Evolutionary conservation across 148 eudicot genomes (phyloP), one percentile per base, ranked within the genome.

Genomic region (Rhododendron henanense): DNA sequence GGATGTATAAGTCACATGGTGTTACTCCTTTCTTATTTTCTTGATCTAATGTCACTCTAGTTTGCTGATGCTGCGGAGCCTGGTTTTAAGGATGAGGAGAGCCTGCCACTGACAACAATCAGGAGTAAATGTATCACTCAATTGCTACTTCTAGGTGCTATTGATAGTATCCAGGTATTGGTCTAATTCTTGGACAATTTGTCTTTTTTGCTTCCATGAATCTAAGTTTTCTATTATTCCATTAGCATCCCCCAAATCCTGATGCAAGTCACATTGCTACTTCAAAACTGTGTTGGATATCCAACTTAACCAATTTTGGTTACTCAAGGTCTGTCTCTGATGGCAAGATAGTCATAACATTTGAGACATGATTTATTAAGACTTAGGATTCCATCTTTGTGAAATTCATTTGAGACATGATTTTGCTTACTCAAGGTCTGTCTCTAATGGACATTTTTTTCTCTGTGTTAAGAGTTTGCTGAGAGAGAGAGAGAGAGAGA

Each of bases 101-200:
- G 98, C 85, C 94, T 89, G 51, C 88, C 92, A 31, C 75, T 95
- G 89, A 93, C 91, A 85, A 93, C 92, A 45, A 92, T 95, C 82
- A 90, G 99, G 91, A 94, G 99, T 87, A 97, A 97, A 92, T 95
- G 99, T 89, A 87, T 95, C 74, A 97, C 98, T 78, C 99, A 97
- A 79, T 84, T 97, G 81, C 88, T 97, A 88, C 98, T 97, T 90
- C 86, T 97, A 79, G 93, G 93, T 82, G 99, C 93, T 83, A 88
- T 97, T 83, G 99, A 97, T 89, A 89, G 94, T 83, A 95, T 97
- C 89, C 99, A 97, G 98, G 99, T 97, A 91, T 25, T 71, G 53
- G 45, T 82, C 76, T 77, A 37, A 41, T 79, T 77, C 73, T n/a
- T 63, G 31, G 28, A 39, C 16, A 5, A 84, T 35, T 85, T 37